Percentiles rank a stretch among this genome's conserved stretches.
Evolutionary conservation across 495 filamentous ascomycete genomes (phyloP).

Genomic region (Neurospora hispaniola): DNA sequence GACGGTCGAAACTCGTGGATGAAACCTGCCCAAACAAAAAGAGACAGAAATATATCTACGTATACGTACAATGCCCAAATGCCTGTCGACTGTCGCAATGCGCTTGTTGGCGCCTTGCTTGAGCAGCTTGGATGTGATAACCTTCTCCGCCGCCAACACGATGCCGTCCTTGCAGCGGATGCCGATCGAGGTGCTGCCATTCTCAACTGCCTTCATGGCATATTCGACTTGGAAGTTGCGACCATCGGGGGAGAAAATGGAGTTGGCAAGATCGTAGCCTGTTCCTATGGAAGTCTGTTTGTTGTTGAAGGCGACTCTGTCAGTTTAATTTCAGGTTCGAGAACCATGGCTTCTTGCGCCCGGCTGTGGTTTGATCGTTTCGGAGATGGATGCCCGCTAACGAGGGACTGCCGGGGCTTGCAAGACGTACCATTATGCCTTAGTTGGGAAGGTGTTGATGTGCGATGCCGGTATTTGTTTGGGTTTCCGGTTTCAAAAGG

Average conservation of each 20-base stretch:
- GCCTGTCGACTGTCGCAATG: conserved; percentile 87
- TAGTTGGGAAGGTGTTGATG: not conserved
- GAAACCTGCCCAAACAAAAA: not conserved
- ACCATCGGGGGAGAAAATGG: conserved; percentile 97
- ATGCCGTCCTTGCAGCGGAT: conserved; percentile 97
- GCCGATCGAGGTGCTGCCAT: conserved; percentile 91
- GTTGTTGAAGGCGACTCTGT: not conserved
- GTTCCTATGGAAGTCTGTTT: conserved; percentile 95
- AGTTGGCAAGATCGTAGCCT: conserved; percentile 98
- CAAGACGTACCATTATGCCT: conserved; percentile 13
- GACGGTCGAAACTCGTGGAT: not conserved
- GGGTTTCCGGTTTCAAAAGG: not conserved
- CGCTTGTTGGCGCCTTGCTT: conserved; percentile 91
- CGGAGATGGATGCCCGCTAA: not conserved
- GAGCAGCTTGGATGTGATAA: conserved; percentile 87
- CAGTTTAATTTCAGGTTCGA: conserved; percentile 1
- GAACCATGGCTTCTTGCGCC: not conserved
- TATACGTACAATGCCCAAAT: conserved; percentile 76
- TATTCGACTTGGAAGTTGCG: conserved; percentile 99
- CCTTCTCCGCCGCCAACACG: conserved; percentile 92
- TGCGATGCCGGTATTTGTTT: not conserved
- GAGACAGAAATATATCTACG: not conserved
- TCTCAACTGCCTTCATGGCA: conserved; percentile 96
- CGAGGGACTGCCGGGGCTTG: not conserved
- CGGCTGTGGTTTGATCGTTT: not conserved